These are phyloP conservation scores for Aristolochia californica DNA, from an alignment of 164 flowering plant species.

Conservation along the genomic window DNA sequence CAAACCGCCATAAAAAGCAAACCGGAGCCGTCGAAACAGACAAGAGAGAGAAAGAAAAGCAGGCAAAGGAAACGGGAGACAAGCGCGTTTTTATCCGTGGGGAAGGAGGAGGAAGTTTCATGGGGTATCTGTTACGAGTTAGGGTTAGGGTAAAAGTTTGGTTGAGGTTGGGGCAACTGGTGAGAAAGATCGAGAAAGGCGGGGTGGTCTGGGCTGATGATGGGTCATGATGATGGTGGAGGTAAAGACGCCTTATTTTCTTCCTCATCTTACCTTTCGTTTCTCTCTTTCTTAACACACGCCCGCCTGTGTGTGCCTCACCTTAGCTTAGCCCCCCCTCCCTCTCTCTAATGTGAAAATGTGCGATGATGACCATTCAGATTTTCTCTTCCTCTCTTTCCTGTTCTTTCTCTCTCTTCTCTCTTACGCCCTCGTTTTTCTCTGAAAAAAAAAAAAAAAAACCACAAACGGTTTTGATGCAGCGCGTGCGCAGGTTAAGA, in stretches of 20 bases:
- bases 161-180: not conserved
- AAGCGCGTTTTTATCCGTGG: not conserved
- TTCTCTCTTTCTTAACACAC: not conserved
- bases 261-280: not conserved
- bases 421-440: not conserved
- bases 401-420: not conserved
- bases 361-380: not conserved
- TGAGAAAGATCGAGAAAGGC: constrained; percentile 3
- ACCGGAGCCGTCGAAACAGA: not conserved
- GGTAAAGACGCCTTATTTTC: not conserved
- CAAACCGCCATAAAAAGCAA: not conserved
- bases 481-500: not conserved
- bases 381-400: not conserved
- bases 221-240: constrained; percentile 3
- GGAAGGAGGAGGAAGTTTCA: not conserved
- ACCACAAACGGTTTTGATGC: no score
- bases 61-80: not conserved
- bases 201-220: not conserved
- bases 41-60: not conserved
- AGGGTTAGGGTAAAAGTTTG: constrained; percentile 6
- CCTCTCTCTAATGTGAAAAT: no score
- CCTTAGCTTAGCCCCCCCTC: not conserved
- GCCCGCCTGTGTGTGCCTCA: not conserved
- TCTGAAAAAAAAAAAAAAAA: not conserved
- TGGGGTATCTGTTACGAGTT: not conserved